A percentile compares a stretch with the other conserved stretches of the same genome.
phyloP scores from a whole-genome alignment of 805 yeast genomes.

The Schizosaccharomyces cryophilus region DNA sequence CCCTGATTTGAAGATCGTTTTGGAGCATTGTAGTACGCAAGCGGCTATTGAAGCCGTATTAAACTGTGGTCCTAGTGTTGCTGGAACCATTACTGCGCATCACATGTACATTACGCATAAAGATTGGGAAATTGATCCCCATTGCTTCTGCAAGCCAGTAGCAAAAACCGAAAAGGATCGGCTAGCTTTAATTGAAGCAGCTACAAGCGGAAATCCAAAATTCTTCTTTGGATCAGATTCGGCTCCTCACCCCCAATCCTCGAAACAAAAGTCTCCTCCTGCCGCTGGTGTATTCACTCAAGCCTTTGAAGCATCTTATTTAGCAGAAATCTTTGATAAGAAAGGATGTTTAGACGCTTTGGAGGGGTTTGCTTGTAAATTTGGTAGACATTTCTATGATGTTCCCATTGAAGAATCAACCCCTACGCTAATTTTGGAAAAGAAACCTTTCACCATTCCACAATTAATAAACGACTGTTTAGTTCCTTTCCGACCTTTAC shows the following conservation, averaged over 20 bases:
- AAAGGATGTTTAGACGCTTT: slow-evolving; percentile 38
- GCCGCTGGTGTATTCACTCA: slow-evolving; percentile 98
- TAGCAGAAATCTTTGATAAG: slow-evolving; percentile 66
- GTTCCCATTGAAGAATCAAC: not conserved
- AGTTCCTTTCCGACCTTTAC: not conserved
- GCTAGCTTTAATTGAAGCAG: slow-evolving; percentile 61
- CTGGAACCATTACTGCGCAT: slow-evolving; percentile 90
- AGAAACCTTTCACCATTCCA: not conserved
- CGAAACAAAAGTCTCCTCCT: slow-evolving; percentile 20
- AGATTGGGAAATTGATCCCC: slow-evolving; percentile 89
- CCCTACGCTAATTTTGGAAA: not conserved
- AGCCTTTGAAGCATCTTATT: slow-evolving; percentile 50
- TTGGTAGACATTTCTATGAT: slow-evolving; percentile 45
- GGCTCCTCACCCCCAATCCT: slow-evolving; percentile 80
- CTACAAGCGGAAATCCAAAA: slow-evolving; percentile 72
- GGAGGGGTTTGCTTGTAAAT: slow-evolving; percentile 48
- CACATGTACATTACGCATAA: slow-evolving; percentile 75
- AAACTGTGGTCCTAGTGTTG: slow-evolving; percentile 47
- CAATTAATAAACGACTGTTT: not conserved
- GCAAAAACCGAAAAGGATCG: slow-evolving; percentile 79
- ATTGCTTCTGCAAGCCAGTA: slow-evolving; percentile 91
- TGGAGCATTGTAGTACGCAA: slow-evolving; percentile 86
- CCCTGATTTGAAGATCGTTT: slow-evolving; percentile 63
- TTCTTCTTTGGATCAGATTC: slow-evolving; percentile 95
- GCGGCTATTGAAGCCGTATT: slow-evolving; percentile 64